Evolutionary conservation across 2,329 filamentous ascomycete species (phyloP).

Genomic region (Nectriaceae sp.): DNA sequence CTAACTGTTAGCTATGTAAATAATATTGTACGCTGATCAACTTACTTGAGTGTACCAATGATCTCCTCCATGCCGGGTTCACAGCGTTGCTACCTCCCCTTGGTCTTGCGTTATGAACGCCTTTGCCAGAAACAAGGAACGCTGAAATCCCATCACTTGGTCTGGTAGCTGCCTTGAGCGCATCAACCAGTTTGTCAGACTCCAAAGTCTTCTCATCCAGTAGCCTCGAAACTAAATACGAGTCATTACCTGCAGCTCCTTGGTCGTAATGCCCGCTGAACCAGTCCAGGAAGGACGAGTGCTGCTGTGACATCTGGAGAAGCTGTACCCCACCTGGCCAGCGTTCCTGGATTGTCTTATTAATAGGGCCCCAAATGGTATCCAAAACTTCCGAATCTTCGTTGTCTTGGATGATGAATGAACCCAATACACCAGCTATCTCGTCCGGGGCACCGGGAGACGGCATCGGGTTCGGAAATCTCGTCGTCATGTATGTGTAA

Average conservation of each 20-base stretch:
- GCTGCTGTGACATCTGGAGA: slow-evolving; percentile 16
- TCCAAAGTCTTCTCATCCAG: slow-evolving; percentile 40
- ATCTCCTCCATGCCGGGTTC: slow-evolving; percentile 53
- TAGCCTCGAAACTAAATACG: slow-evolving; percentile 46
- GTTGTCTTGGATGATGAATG: slow-evolving; percentile 39
- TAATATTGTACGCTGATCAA: slow-evolving; percentile 22
- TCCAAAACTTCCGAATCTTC: slow-evolving; percentile 27
- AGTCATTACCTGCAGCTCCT: slow-evolving; percentile 35
- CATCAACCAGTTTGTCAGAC: slow-evolving; percentile 31
- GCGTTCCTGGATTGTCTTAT: slow-evolving; percentile 39
- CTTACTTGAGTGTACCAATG: slow-evolving; percentile 44
- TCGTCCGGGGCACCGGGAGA: slow-evolving; percentile 34
- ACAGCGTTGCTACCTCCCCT: slow-evolving; percentile 48
- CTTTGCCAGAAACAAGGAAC: slow-evolving; percentile 47
- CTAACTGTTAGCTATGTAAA: background rate
- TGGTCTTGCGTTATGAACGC: slow-evolving; percentile 44
- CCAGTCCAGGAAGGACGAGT: slow-evolving; percentile 40
- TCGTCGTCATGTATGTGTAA: slow-evolving; percentile 43
- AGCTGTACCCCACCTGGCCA: slow-evolving; percentile 35
- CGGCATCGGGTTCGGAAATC: slow-evolving; percentile 38
- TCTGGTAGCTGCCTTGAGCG: slow-evolving; percentile 37
- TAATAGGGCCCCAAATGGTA: slow-evolving; percentile 35
- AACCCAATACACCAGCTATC: slow-evolving; percentile 37
- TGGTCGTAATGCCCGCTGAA: slow-evolving; percentile 39
- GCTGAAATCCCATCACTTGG: slow-evolving; percentile 31